phyloP scores from a whole-genome alignment of 441 rosid species.

The Theobroma grandiflorum region DNA sequence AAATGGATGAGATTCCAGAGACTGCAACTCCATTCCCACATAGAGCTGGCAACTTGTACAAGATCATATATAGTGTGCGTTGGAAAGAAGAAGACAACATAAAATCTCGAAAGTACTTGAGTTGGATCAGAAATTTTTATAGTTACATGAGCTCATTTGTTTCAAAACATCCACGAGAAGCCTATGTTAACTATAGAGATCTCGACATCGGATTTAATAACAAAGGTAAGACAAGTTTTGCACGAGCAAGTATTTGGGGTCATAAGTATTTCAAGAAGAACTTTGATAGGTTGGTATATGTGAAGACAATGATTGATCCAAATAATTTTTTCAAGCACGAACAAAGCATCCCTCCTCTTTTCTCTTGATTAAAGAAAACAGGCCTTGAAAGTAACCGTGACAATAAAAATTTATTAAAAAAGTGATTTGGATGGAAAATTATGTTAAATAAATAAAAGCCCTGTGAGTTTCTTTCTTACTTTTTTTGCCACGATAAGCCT shows the following conservation, averaged over 20 bases:
- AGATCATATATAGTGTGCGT: neutral
- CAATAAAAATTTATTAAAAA: too few species aligned
- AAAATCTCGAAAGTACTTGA: neutral
- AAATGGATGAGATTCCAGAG: slow-evolving; percentile 32
- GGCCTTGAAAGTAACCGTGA: too few species aligned
- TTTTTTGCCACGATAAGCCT: too few species aligned
- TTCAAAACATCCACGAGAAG: neutral
- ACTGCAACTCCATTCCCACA: slow-evolving; percentile 27
- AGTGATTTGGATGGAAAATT: too few species aligned
- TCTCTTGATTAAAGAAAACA: too few species aligned
- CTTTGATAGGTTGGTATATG: slow-evolving; percentile 45
- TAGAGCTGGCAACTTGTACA: slow-evolving; percentile 37
- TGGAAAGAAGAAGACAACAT: slow-evolving; percentile 29
- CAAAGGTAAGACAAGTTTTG: neutral
- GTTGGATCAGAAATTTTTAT: neutral
- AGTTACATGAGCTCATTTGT: neutral
- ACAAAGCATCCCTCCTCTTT: slow-evolving; percentile 46
- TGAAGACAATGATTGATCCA: slow-evolving; percentile 45
- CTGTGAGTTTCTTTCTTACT: too few species aligned
- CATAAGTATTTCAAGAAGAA: slow-evolving; percentile 57
- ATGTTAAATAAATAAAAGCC: too few species aligned
- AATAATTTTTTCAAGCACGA: slow-evolving; percentile 45
- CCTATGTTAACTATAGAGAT: neutral
- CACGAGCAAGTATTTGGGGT: slow-evolving; percentile 28
- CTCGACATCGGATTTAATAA: neutral